These are phyloP conservation scores for Taphrina deformans DNA, from an alignment of 1,139 yeast genomes.

Conservation along the genomic window DNA sequence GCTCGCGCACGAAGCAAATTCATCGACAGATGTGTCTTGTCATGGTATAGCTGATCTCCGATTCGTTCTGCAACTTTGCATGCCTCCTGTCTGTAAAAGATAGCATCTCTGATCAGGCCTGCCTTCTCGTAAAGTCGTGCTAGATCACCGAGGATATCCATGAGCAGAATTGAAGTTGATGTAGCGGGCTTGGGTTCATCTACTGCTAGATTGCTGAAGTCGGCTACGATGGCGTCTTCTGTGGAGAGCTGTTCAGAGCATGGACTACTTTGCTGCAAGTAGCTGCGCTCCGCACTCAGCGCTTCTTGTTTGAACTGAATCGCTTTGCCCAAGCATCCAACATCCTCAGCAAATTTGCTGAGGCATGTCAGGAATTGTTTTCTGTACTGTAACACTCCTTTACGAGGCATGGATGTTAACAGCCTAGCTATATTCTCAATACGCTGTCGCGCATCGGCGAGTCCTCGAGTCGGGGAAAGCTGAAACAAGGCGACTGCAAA, in stretches of 20 bases:
- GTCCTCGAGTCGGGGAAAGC: not conserved
- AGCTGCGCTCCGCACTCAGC: not conserved
- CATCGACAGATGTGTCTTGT: not conserved
- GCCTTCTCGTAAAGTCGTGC: conserved; percentile 2
- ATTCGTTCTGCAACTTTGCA: not conserved
- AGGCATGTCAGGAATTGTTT: not conserved
- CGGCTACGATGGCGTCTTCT: not conserved
- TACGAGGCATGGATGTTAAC: not conserved
- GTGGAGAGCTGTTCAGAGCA: not conserved
- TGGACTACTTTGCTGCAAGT: not conserved
- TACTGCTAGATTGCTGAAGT: not conserved
- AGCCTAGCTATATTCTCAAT: not conserved
- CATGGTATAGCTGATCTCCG: not conserved
- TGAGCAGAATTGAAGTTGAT: not conserved
- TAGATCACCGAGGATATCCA: not conserved
- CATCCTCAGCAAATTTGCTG: not conserved
- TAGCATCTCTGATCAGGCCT: conserved; percentile 10
- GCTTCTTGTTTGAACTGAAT: not conserved
- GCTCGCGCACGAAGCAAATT: not conserved
- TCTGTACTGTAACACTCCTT: not conserved
- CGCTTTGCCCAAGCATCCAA: not conserved
- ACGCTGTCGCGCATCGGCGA: not conserved
- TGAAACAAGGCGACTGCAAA: not conserved
- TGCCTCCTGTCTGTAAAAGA: not conserved
- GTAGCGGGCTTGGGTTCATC: not conserved